Evolutionary conservation across 129 eudicot genomes (phyloP).

Genomic region (Flaveria brownii): DNA sequence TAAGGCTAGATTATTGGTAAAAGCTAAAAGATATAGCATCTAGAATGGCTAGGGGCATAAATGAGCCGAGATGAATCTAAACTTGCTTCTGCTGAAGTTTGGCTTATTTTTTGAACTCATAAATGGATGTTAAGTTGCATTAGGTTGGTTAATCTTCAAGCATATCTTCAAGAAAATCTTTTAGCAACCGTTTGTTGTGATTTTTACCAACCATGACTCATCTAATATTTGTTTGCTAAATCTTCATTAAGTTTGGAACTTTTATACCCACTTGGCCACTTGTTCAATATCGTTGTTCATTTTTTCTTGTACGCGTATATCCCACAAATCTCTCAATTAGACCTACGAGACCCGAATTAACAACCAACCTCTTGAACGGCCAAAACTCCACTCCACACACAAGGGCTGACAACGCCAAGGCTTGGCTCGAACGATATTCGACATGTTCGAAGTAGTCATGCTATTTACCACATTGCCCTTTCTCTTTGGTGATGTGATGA

Average conservation of each 20-base stretch:
- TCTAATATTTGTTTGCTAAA: constrained; percentile 7
- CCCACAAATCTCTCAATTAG: background rate
- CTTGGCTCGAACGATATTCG: too few species aligned
- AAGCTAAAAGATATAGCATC: too few species aligned
- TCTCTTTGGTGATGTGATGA: background rate
- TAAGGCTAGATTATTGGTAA: too few species aligned
- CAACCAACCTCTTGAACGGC: background rate
- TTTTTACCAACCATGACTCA: background rate
- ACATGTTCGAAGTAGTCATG: too few species aligned
- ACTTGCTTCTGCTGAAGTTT: too few species aligned
- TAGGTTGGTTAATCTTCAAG: background rate
- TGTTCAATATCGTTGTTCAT: background rate
- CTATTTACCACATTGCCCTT: background rate
- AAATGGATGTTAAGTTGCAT: background rate
- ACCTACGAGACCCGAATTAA: background rate
- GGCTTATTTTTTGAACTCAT: background rate
- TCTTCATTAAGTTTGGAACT: background rate
- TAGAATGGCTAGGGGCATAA: too few species aligned
- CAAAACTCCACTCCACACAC: too few species aligned
- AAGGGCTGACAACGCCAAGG: too few species aligned
- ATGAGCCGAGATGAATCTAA: too few species aligned
- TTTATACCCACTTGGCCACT: background rate
- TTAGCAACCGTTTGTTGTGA: constrained; percentile 5
- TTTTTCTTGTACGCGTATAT: background rate
- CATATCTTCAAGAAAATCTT: constrained; percentile 10